Conservation (phyloP, 2,329 filamentous ascomycete genomes). For the Alternaria arborescens region DNA sequence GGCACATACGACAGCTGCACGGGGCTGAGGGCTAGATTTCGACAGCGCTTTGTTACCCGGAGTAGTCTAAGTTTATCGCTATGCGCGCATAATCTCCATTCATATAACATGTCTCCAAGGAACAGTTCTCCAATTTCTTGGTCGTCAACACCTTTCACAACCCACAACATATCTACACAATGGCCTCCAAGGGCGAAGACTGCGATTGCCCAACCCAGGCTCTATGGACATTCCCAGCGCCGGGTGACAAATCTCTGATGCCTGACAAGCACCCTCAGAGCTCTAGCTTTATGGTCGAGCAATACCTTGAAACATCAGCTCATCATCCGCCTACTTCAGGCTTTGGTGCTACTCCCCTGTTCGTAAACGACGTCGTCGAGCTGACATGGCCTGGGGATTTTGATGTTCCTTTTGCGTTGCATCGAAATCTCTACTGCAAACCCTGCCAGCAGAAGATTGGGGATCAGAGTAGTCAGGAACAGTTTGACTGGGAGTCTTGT, state of each 20-base stretch:
- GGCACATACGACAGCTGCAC: no score
- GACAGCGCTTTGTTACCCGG: not conserved
- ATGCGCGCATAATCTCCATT: not conserved
- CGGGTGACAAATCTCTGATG: not conserved
- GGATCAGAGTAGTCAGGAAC: not conserved
- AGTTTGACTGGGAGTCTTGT: not conserved
- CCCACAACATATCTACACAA: not conserved
- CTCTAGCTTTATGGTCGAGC: not conserved
- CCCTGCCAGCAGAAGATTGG: not conserved
- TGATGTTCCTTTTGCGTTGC: not conserved
- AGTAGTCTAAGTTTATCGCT: not conserved
- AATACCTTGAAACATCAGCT: not conserved
- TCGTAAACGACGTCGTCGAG: not conserved
- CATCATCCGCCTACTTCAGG: not conserved
- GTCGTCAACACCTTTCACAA: not conserved
- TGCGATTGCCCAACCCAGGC: not conserved
- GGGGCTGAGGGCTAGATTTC: no score
- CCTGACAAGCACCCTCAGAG: not conserved
- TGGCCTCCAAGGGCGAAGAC: not conserved
- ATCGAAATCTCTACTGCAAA: not conserved
- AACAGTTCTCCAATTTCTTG: not conserved
- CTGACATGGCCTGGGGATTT: not conserved
- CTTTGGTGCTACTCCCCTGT: not conserved
- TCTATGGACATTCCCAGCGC: not conserved
- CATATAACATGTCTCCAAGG: not conserved